Percentiles rank a stretch among this genome's conserved stretches.
Evolutionary conservation across 208 protist species (phyloP).

Genomic region (Trypanosoma theileri): DNA sequence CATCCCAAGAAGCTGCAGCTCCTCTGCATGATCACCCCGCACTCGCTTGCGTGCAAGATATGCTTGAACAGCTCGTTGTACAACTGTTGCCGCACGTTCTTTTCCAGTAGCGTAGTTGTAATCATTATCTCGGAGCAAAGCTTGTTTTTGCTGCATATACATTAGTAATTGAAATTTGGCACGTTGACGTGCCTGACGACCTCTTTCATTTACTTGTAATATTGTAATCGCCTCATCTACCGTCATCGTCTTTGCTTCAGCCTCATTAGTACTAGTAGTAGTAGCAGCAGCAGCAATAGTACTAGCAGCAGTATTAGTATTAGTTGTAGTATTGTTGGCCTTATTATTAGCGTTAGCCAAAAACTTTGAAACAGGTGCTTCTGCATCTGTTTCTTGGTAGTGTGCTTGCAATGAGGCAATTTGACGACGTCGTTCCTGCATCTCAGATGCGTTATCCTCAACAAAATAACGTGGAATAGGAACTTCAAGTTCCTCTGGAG

Average conservation of each 20-base stretch:
- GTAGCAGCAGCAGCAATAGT: conserved; percentile 3
- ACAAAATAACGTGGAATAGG: conserved; percentile 89
- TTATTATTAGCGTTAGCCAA: conserved; percentile 1
- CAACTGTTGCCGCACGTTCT: conserved; percentile 81
- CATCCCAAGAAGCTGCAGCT: conserved; percentile 92
- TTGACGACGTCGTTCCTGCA: conserved; percentile 72
- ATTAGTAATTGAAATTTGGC: conserved; percentile 90
- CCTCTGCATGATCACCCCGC: conserved; percentile 60
- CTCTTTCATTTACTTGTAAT: conserved; percentile 93
- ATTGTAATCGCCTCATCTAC: conserved; percentile 85
- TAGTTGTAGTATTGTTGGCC: neutral
- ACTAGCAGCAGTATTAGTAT: neutral
- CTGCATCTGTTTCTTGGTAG: conserved; percentile 66
- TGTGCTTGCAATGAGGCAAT: conserved; percentile 71
- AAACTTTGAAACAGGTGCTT: conserved; percentile 65
- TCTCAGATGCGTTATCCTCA: conserved; percentile 75
- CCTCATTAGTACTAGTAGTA: neutral
- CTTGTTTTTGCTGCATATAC: conserved; percentile 83
- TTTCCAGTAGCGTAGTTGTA: conserved; percentile 69
- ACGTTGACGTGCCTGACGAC: conserved; percentile 92
- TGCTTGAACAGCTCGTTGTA: conserved; percentile 89
- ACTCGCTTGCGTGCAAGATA: conserved; percentile 85
- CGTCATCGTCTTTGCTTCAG: conserved; percentile 43
- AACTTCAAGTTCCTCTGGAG: conserved; percentile 82
- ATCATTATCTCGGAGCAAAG: conserved; percentile 41